phyloP scores from a whole-genome alignment of 169 alveolate species.

The Cryptosporidium sp. region DNA sequence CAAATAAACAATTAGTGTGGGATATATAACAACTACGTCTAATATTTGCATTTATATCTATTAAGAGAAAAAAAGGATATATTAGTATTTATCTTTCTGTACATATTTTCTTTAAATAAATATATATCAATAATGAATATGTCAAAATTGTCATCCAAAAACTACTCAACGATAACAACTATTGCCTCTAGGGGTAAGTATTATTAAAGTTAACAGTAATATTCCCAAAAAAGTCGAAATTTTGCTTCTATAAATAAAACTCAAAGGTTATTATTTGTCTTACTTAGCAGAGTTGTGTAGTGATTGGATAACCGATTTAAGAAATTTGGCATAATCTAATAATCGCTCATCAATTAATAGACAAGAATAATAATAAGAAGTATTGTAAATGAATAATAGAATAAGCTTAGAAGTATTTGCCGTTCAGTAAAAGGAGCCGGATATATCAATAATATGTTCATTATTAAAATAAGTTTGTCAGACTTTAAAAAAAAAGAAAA shows the following conservation, averaged over 20 bases:
- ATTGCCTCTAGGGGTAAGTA: neutral
- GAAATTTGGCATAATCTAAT: neutral
- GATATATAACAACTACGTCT: neutral
- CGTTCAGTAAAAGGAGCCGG: slow-evolving; percentile 5
- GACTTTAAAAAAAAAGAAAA: neutral
- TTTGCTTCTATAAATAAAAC: too few relatives aligned
- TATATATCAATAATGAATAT: neutral
- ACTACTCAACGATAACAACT: neutral
- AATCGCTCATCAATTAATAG: slow-evolving; percentile 3
- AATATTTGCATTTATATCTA: slow-evolving; percentile 3
- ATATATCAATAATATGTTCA: neutral
- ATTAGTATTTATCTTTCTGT: neutral
- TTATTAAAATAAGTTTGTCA: neutral
- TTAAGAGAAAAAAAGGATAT: neutral
- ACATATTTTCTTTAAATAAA: neutral
- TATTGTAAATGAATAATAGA: neutral
- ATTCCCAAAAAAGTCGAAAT: neutral
- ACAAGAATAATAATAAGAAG: neutral
- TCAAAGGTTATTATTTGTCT: too few relatives aligned
- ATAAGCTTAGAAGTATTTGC: neutral
- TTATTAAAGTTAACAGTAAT: too few relatives aligned
- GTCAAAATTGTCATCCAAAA: neutral
- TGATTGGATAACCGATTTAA: neutral
- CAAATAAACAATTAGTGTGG: slow-evolving; percentile 15
- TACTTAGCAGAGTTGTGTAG: too few relatives aligned